These are phyloP conservation scores for Xylariaceae sp. DNA, from an alignment of 2,329 filamentous ascomycete species.

Conservation along the genomic window DNA sequence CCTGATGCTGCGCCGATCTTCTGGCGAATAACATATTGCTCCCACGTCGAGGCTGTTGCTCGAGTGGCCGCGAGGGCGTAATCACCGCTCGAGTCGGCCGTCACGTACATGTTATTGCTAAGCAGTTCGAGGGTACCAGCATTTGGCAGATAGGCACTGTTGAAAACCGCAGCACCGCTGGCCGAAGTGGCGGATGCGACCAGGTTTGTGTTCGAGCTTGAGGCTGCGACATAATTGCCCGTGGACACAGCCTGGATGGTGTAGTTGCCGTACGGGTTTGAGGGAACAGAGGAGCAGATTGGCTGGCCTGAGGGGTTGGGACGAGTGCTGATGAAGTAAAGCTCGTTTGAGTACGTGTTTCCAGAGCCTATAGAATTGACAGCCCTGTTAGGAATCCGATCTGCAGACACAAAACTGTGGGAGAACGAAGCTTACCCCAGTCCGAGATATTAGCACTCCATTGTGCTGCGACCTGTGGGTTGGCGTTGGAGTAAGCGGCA, in stretches of 20 bases:
- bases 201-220: slow-evolving; percentile 4
- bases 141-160: slow-evolving; percentile 6
- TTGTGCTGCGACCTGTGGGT: slow-evolving; percentile 5
- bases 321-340: slow-evolving; percentile 8
- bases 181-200: slow-evolving; percentile 1
- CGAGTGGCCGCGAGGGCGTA: slow-evolving; percentile 4
- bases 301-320: slow-evolving; percentile 5
- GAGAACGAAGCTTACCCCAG: slow-evolving; percentile 6
- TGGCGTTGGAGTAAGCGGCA: slow-evolving; percentile 8
- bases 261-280: slow-evolving; percentile 7
- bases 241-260: slow-evolving; percentile 6
- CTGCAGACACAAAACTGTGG: background rate
- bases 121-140: slow-evolving; percentile 2
- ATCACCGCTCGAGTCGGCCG: slow-evolving; percentile 3
- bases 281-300: slow-evolving; percentile 6
- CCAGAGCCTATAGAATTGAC: slow-evolving; percentile 2
- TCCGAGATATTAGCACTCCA: slow-evolving; percentile 8
- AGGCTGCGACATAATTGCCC: slow-evolving; percentile 2
- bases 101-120: slow-evolving; percentile 6
- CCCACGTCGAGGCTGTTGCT: slow-evolving; percentile 4
- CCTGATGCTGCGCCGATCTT: slow-evolving; percentile 1
- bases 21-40: slow-evolving; percentile 5
- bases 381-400: background rate
- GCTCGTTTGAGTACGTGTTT: slow-evolving; percentile 8
- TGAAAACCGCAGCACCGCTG: slow-evolving; percentile 1